Base-by-base conservation (phyloP, 2,329 filamentous ascomycete genomes). In the Fusarium xyrophilum region DNA sequence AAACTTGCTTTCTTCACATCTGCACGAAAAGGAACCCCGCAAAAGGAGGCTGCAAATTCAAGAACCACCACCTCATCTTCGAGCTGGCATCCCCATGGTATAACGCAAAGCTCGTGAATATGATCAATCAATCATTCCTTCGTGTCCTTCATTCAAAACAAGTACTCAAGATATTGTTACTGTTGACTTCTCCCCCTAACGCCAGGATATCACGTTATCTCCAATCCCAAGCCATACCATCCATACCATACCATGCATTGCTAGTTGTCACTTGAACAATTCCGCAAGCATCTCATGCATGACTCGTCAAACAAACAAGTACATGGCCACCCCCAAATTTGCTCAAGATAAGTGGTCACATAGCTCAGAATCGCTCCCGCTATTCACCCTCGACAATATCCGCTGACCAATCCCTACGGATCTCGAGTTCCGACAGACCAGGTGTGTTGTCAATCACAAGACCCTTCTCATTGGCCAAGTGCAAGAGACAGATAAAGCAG, bases 401-500 rank as follows among this genome's bases (percentile, higher is more conserved):
- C 1, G 88, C 88, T 10, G 82, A 85, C 82, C 83, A 87, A 72
- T 90, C 88, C 77, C 85, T 89, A 64, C 83, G 82, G 63, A 90
- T 90, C 50, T 84, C 82, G 64, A 90, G 79, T 73, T 90, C 88
- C 54, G 81, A 82, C 57, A 90, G 79, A 48, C 84, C 86, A 42
- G 82, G 80, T 14, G 85, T 85, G 72, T 88, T 88, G 69, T 91
- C 86, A 66, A 97, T 91, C 27, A 91, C 84, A 39, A 97, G 82
- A 0, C 94, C 94, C 81, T 96, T 95, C 76, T 97, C 94, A 79
- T 97, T 97, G 63, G 94, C 94, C 74, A 97, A 78, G 79, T 97
- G 94, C 69, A 97, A 82, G 60, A 97, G 81, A 74, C 92, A 96
- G 75, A 99, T 99, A 81, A 98, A 99, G 78, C 96, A 97, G 80